Evolutionary conservation across 2,329 filamentous ascomycete species (phyloP), one percentile per base, ranked within the genome.

Genomic region (Fusarium sp.): DNA sequence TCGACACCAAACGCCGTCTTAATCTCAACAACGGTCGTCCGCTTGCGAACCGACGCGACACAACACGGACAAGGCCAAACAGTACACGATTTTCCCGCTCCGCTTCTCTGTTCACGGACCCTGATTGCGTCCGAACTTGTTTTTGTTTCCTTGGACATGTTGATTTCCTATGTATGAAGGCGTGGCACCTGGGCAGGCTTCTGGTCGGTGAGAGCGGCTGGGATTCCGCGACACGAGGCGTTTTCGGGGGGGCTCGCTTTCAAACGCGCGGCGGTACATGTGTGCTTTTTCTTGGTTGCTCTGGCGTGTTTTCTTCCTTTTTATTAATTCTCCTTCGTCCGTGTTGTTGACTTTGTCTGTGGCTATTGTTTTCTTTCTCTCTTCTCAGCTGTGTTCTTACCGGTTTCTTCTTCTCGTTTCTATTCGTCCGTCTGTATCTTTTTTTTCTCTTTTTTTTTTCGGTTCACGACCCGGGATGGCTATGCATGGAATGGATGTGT

Each of bases 171-270:
- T 68, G 47, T 74, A 70, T 73, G 68, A 72, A 69, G 76, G 79
- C 76, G 72, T 72, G 76, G 78, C 74, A 79, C 76, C 77, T 68
- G 75, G 78, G 70, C 65, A 72, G 75, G 74, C 74, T 79, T 81
- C 77, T 79, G 76, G 80, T 82, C 80, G 80, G 82, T 82, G 82
- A 83, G 81, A 83, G 81, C 81, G 81, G 79, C 80, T 80, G 75
- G 80, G 75, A 75, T 72, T 72, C 76, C 76, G 76, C 76, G 68
- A 70, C 59, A 73, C 69, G 68, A 73, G 76, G 76, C 76, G 74
- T 78, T 78, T 74, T 56, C 61, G 27, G 65, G 22, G 25, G 67
- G 69, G 56, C 67, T 59, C 63, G 63, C 66, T 67, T 65, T 62
- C 57, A 10, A 37, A 66, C 61, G 60, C 40, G 63, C 17, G 62